Base-by-base conservation (phyloP, 2,329 filamentous ascomycete genomes). In the Colletotrichum sp. region DNA sequence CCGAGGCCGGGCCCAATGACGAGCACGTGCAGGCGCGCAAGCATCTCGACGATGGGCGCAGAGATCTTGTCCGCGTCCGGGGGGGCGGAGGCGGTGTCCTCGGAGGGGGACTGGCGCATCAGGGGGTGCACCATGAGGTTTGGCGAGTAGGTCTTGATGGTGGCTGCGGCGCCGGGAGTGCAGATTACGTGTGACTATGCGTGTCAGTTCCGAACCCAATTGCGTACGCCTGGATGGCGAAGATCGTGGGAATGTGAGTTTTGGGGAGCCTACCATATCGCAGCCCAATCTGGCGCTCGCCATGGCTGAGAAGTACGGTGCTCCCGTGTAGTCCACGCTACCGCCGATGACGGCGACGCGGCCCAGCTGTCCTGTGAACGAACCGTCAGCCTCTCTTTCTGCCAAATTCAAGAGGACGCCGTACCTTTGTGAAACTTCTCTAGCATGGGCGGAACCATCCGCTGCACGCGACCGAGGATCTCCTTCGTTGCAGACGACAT, bases 51-150 rank as follows among this genome's bases (percentile, higher is more conserved):
- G 78, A 98, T 94, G 68, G 90, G 87, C 28, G 89, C 85, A 10
- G 94, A 91, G 64, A 98, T 89, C 70, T 87, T 82, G 15, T 87
- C 88, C 3, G 94, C 89, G 78, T 91, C 89, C 15, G 87, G 87
- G 71, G 93, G 91, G 69, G 88, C 85, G 36, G 75, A 66, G 32
- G 77, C 75, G 13, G 73, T 71, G 38, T 85, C 83, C 56, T 91
- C 85, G 7, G 82, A 73, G 13, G 85, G 82, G 61, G 92, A 91
- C 84, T 97, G 95, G 34, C 95, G 94, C 92, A 99, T 96, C 79
- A 98, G 91, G 1, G 97, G 97, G 84, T 98, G 97, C 13, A 99
- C 97, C 96, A 99, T 99, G 32, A 99, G 89, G 83, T 98, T 98
- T 4, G 97, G 97, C 24, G 96, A 98, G 87, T 98, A 99, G 6